Base-by-base conservation (phyloP, 1,139 yeast species). In the Geotrichum restrictum region DNA sequence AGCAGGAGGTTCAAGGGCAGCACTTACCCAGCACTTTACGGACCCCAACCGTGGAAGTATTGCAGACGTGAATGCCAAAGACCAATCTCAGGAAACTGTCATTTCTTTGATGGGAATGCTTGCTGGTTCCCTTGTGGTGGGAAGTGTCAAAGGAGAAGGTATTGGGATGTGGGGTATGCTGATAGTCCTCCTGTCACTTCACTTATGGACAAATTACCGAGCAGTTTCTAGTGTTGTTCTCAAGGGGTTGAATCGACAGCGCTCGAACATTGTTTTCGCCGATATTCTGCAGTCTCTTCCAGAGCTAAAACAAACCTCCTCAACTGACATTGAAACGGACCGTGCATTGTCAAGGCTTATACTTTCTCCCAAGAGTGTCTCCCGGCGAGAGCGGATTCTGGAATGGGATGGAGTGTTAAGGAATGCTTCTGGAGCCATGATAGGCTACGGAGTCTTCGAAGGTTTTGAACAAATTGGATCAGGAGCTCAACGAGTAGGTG, bases 1-100 rank as follows among this genome's bases (percentile, higher is more conserved):
- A 69, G 74, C 72, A 7, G 69, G 69, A 14, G 72, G 73, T 6
- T 66, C 71, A 6, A 57, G 71, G 24, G 72, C 74, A 3, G 74
- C 74, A 2, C 60, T 70, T 51, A 69, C 74, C 7, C 69, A 65
- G 59, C 74, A 70, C 52, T 70, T 70, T 51, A 70, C 74, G 2
- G 63, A 66, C 49, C 66, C 71, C 2, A 59, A 54, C 37, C 55
- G 58, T 27, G 72, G 73, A 13, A 63, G 68, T 24, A 65, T 69
- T 32, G 69, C 69, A 13, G 72, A 69, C 54, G 74, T 70, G 21
- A 68, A 66, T 49, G 74, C 74, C 13, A 70, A 70, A 53, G 74
- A 70, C 48, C 70, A 69, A 54, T 64, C 70, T 10, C 74, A 70
- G 57, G 74, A 70, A 54, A 70, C 74, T 1, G 71, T 70, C 22